A percentile compares a stretch with the other conserved stretches of the same genome.
These are phyloP conservation scores for Zelonia costaricensis DNA, from an alignment of 208 protist genomes.

Conservation along the genomic window DNA sequence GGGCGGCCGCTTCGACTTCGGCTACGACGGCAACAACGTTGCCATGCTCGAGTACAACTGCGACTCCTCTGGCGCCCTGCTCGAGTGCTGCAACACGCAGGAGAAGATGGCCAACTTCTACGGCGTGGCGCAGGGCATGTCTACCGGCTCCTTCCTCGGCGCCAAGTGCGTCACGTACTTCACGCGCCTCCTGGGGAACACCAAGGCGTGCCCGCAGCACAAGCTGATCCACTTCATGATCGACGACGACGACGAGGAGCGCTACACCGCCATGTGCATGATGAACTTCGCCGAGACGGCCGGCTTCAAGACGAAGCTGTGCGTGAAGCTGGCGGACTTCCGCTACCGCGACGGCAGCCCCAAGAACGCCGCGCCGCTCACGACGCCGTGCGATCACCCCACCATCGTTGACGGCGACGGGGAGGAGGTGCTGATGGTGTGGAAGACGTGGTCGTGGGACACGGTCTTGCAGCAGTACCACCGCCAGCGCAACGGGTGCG, in stretches of 20 bases:
- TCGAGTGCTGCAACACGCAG: constrained; percentile 86
- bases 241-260: constrained; percentile 82
- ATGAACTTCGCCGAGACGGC: constrained; percentile 59
- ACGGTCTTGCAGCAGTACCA: constrained; percentile 72
- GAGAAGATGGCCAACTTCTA: constrained; percentile 78
- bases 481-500: constrained; percentile 14
- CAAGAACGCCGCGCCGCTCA: constrained; percentile 19
- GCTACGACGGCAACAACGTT: constrained; percentile 67
- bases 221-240: constrained; percentile 84
- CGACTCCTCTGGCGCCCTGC: constrained; percentile 69
- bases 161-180: constrained; percentile 63
- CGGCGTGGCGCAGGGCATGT: constrained; percentile 52
- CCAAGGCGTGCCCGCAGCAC: constrained; percentile 45
- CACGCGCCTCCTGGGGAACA: constrained; percentile 40
- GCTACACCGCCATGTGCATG: constrained; percentile 78
- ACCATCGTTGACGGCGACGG: constrained; percentile 66
- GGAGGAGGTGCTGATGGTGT: constrained; percentile 75
- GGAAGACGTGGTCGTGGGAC: constrained; percentile 90
- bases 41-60: constrained; percentile 86
- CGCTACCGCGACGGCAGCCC: constrained; percentile 25
- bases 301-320: constrained; percentile 73
- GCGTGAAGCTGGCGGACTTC: constrained; percentile 58
- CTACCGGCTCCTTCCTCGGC: constrained; percentile 68
- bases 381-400: constrained; percentile 31
- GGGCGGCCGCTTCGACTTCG: constrained; percentile 80